Percentiles rank a stretch among this genome's conserved stretches.
phyloP scores from a whole-genome alignment of 1,284 basidiomycete species.

The Ustilago cynodontis region DNA sequence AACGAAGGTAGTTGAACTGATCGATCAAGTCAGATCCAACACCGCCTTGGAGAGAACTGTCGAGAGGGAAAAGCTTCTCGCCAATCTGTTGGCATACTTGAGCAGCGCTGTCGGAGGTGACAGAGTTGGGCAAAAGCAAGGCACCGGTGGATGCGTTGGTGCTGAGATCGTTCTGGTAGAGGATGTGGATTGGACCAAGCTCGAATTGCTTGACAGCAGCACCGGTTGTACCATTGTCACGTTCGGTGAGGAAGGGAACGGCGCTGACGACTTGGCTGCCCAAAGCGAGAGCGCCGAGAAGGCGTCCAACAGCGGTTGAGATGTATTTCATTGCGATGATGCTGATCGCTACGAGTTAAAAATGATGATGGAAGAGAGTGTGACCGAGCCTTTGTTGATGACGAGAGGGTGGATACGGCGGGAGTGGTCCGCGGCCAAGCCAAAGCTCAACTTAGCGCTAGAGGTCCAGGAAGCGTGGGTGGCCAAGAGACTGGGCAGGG shows the following conservation, averaged over 20 bases:
- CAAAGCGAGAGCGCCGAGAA: conserved; percentile 22
- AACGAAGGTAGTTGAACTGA: conserved; percentile 45
- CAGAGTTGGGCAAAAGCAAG: conserved; percentile 39
- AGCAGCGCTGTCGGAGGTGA: conserved; percentile 32
- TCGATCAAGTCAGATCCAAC: conserved; percentile 32
- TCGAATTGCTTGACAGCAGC: conserved; percentile 17
- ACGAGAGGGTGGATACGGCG: no score
- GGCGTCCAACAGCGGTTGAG: conserved; percentile 7
- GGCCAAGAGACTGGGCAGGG: no score
- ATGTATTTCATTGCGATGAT: conserved; percentile 17
- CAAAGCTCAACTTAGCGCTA: neutral
- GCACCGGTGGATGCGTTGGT: conserved; percentile 46
- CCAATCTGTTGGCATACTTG: conserved; percentile 40
- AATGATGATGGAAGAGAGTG: neutral
- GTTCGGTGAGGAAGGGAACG: conserved; percentile 10
- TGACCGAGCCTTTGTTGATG: neutral
- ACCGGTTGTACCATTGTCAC: neutral
- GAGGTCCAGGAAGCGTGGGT: no score
- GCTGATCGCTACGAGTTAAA: neutral
- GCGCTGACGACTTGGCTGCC: conserved; percentile 15
- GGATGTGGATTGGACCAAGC: conserved; percentile 47
- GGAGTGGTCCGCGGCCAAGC: no score
- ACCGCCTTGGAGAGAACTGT: conserved; percentile 23
- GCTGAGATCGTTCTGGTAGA: conserved; percentile 60
- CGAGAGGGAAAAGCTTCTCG: conserved; percentile 49